A percentile compares a stretch with the other conserved stretches of the same genome.
Conservation (phyloP, 768 basidiomycete species). For the Termitomyces sp. region DNA sequence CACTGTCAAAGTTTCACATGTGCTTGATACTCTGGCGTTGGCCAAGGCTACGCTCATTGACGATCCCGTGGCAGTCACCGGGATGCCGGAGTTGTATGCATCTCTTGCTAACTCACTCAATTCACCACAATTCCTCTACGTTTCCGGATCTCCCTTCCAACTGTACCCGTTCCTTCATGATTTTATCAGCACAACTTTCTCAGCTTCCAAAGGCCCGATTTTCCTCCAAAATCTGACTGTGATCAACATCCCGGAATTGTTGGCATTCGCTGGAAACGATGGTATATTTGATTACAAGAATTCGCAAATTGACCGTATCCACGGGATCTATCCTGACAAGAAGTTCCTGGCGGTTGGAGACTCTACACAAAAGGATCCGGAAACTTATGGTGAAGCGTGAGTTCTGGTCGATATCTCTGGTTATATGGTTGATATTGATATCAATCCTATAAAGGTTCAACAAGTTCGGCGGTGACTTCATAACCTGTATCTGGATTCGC, state of each 20-base stretch:
- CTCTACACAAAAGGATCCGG: constrained; percentile 43
- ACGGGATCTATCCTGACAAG: constrained; percentile 39
- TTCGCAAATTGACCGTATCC: constrained; percentile 33
- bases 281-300: constrained; percentile 23
- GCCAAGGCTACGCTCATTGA: constrained; percentile 37
- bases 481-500: constrained; percentile 42
- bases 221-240: background rate
- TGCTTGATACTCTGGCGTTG: constrained; percentile 29
- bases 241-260: background rate
- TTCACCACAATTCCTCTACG: constrained; percentile 38
- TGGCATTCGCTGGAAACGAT: background rate
- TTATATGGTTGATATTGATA: background rate
- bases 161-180: constrained; percentile 40
- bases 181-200: constrained; percentile 32
- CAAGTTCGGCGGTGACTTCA: constrained; percentile 31
- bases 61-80: constrained; percentile 34
- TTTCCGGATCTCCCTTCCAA: constrained; percentile 43
- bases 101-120: constrained; percentile 32
- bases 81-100: constrained; percentile 43
- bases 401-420: constrained; percentile 15
- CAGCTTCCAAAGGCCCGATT: background rate
- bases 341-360: constrained; percentile 40
- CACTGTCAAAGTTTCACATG: constrained; percentile 40
- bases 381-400: constrained; percentile 40
- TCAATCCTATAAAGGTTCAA: constrained; percentile 24